These are phyloP conservation scores for Amanita fuliginea DNA, from an alignment of 768 basidiomycete genomes.

Conservation along the genomic window DNA sequence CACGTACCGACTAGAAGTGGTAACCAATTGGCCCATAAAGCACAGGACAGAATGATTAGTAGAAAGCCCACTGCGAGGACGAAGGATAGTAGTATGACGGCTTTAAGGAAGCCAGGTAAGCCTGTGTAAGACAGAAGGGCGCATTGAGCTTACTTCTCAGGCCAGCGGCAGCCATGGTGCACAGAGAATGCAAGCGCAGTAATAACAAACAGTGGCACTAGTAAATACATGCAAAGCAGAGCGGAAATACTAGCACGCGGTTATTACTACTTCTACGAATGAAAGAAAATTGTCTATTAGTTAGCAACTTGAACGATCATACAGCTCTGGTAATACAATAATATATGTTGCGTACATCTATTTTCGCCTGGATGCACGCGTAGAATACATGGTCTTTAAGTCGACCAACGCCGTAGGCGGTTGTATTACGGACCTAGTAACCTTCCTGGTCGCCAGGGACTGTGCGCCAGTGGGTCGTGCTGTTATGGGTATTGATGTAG, in stretches of 20 bases:
- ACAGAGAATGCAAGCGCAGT: background rate
- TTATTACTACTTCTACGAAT: background rate
- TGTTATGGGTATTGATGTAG: constrained; percentile 14
- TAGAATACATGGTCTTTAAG: constrained; percentile 1
- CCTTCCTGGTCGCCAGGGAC: background rate
- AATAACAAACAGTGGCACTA: background rate
- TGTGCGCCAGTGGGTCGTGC: background rate
- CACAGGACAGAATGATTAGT: constrained; percentile 94
- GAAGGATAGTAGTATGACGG: constrained; percentile 94
- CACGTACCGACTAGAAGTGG: constrained; percentile 88
- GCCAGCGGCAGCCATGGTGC: constrained; percentile 53
- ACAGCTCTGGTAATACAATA: constrained; percentile 1
- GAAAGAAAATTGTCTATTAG: background rate
- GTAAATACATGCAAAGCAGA: background rate
- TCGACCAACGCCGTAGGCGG: background rate
- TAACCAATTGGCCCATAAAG: constrained; percentile 93
- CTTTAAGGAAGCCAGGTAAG: constrained; percentile 26
- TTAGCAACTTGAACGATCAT: background rate
- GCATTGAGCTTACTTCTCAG: constrained; percentile 48
- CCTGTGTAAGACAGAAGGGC: background rate
- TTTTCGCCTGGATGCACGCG: constrained; percentile 2
- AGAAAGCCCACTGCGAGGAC: constrained; percentile 97
- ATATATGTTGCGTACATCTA: background rate
- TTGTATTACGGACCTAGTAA: background rate
- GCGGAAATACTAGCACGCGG: background rate